Percentiles rank a stretch among this genome's conserved stretches.
Conservation (phyloP, 2,329 filamentous ascomycete species). For the Fusarium keratoplasticum region DNA sequence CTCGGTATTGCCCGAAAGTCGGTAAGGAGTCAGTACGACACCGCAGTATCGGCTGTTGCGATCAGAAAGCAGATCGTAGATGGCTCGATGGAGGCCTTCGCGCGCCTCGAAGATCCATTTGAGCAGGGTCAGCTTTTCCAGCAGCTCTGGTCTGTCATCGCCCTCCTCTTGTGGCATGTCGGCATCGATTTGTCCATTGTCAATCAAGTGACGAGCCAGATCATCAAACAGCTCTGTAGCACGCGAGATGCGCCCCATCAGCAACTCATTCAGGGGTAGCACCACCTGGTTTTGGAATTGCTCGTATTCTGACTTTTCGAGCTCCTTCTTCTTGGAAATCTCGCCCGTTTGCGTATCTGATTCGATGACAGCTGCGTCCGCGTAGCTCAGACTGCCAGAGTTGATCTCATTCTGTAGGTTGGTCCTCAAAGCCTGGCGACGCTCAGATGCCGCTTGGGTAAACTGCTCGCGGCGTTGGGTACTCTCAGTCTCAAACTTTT, state of each 20-base stretch:
- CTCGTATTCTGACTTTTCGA: constrained; percentile 85
- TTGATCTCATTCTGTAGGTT: constrained; percentile 85
- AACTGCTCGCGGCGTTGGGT: constrained; percentile 70
- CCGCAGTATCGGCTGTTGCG: constrained; percentile 88
- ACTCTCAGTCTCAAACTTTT: constrained; percentile 67
- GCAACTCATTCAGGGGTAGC: constrained; percentile 83
- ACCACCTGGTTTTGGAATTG: constrained; percentile 85
- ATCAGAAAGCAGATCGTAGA: constrained; percentile 86
- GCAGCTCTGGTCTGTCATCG: constrained; percentile 90
- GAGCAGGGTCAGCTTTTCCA: constrained; percentile 92
- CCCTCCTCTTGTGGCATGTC: constrained; percentile 94
- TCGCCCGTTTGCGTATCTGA: constrained; percentile 79
- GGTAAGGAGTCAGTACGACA: constrained; percentile 85
- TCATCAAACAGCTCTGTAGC: constrained; percentile 83
- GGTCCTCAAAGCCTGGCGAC: constrained; percentile 73
- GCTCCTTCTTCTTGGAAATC: constrained; percentile 74
- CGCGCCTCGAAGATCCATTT: constrained; percentile 98
- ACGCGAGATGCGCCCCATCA: constrained; percentile 79
- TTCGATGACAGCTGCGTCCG: constrained; percentile 85
- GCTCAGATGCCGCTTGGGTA: constrained; percentile 59
- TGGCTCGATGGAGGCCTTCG: constrained; percentile 86
- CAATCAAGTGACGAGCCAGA: constrained; percentile 77
- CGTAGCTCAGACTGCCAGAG: constrained; percentile 82
- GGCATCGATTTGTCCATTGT: constrained; percentile 71
- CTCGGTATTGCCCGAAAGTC: constrained; percentile 77